Base-by-base conservation (phyloP, 495 filamentous ascomycete genomes). In the Penicillium desertorum region DNA sequence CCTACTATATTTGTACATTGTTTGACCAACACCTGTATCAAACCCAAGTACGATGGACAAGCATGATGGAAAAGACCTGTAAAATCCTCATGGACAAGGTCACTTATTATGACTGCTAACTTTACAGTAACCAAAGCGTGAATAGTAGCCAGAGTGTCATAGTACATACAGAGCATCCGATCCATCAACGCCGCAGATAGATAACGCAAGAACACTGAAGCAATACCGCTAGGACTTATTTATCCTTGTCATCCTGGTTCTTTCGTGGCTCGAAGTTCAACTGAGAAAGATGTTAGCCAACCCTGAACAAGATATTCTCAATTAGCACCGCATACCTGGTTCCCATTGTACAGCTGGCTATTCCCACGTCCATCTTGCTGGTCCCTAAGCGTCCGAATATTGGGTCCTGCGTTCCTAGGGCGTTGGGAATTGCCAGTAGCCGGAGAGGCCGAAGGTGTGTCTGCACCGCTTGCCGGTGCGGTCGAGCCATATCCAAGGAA, bases 301-400 rank as follows among this genome's bases (percentile, higher is more conserved):
- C 19, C 11, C 12, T 17, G 14, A 19, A 25, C n/a, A 36, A 52
- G 4, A 12, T 34, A 34, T 23, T n/a, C 9, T 3, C 11, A 39
- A n/a, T 10, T 11, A 44, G 27, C 43, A 30, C 23, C n/a, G 62
- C 86, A 57, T 77, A 92, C 89, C 69, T 90, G 88, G 64, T 96
- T 96, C 4, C 91, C 91, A 70, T 96, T 96, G 67, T 96, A 96
- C 37, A 91, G 83, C 62, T 92, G 84, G 22, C 79, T 77, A 56
- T 86, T 67, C 62, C 78, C 80, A 46, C 69, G 71, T 49, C 75
- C 73, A 36, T 71, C 71, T 42, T 70, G 66, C 48, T 84, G 81
- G 64, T 87, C 83, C 47, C 75, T 70, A 51, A 89, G 62, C 7
- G 86, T 88, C 49, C 81, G 73, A 50, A 88, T 80, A 27, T 76